phyloP scores from a whole-genome alignment of 176 grass and related monocot species.

The Pontederia paniculata region DNA sequence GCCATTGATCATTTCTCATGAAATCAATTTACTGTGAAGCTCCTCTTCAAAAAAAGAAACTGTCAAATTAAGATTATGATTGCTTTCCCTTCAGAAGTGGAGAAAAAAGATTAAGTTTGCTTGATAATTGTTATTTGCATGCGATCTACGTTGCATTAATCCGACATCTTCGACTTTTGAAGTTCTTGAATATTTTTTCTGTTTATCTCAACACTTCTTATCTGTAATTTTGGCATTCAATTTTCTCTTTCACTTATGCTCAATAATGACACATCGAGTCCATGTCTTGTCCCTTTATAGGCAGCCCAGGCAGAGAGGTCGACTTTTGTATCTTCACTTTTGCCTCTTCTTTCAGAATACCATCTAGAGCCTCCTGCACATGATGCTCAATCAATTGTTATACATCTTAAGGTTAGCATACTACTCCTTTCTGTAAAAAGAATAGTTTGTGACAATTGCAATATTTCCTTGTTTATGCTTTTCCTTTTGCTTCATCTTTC shows the following conservation, averaged over 20 bases:
- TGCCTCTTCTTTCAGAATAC: conserved; percentile 83
- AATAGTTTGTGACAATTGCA: neutral
- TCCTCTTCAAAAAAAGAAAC: no score
- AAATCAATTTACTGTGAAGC: no score
- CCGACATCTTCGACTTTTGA: no score
- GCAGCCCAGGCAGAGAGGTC: conserved; percentile 93
- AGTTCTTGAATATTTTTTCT: no score
- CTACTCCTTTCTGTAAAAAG: neutral
- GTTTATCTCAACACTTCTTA: no score
- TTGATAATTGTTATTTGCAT: no score
- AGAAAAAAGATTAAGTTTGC: no score
- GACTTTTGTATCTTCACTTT: conserved; percentile 80
- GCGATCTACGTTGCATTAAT: no score
- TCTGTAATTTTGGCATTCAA: neutral
- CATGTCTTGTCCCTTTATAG: conserved; percentile 33
- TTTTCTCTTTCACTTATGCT: neutral
- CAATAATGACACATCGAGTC: neutral
- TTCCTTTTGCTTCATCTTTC: no score
- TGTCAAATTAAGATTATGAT: no score
- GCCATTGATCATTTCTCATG: no score
- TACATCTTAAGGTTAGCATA: conserved; percentile 63
- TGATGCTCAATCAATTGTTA: conserved; percentile 91
- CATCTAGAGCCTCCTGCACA: conserved; percentile 55
- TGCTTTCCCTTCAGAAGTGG: no score
- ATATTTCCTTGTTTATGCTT: neutral